phyloP scores from a whole-genome alignment of 306 rosid genomes.

The Vigna mungo region DNA sequence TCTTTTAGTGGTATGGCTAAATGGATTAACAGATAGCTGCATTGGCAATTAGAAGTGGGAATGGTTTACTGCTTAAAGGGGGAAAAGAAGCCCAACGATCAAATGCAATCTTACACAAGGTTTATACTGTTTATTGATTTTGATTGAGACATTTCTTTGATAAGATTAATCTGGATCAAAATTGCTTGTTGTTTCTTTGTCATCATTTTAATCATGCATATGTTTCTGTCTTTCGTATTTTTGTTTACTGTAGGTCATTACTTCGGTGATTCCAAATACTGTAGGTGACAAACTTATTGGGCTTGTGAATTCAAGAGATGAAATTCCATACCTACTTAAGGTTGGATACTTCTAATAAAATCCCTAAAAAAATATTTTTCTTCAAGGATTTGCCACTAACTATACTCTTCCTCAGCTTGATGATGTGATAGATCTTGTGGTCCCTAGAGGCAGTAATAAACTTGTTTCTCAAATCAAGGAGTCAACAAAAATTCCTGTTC shows the following conservation, averaged over 20 bases:
- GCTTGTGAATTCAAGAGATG: constrained; percentile 87
- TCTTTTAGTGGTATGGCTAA: constrained; percentile 30
- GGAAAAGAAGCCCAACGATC: constrained; percentile 91
- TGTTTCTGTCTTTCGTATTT: constrained; percentile 30
- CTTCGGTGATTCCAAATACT: constrained; percentile 69
- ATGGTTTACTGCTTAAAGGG: constrained; percentile 93
- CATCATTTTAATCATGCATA: constrained; percentile 13
- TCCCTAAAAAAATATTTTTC: constrained; percentile 18
- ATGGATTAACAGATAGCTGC: constrained; percentile 76
- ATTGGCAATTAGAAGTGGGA: constrained; percentile 89
- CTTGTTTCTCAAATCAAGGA: constrained; percentile 93
- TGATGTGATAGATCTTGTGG: constrained; percentile 93
- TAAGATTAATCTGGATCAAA: constrained; percentile 27
- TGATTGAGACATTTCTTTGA: constrained; percentile 18
- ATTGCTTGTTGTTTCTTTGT: neutral
- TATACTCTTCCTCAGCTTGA: constrained; percentile 70
- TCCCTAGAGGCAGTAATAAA: constrained; percentile 92
- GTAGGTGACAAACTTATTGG: constrained; percentile 84
- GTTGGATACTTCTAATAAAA: constrained; percentile 47
- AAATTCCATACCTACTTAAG: constrained; percentile 91
- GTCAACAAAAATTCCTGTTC: constrained; percentile 92
- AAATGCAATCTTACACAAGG: constrained; percentile 84
- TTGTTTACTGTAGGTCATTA: constrained; percentile 66
- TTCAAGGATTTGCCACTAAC: constrained; percentile 38
- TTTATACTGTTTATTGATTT: constrained; percentile 43